Evolutionary conservation across 257 asterid species (phyloP).

Genomic region (Gentiana macrophylla): DNA sequence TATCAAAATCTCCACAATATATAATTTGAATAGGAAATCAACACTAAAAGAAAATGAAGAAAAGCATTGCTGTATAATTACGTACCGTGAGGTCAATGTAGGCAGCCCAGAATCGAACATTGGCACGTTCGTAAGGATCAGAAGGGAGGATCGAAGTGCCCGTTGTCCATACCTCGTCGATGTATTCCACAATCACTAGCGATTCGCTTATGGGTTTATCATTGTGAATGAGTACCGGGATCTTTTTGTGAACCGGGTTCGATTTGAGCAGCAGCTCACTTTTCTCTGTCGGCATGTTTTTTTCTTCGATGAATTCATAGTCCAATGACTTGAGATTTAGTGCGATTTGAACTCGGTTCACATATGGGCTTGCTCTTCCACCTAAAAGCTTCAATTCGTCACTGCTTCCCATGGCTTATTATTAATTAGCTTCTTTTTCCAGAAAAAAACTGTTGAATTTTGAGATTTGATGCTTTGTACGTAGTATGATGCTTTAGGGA

Average conservation of each 20-base stretch:
- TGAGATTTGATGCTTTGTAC: too few species aligned
- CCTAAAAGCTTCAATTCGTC: slow-evolving; percentile 13
- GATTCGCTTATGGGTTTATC: slow-evolving; percentile 24
- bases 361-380: slow-evolving; percentile 11
- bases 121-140: slow-evolving; percentile 26
- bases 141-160: slow-evolving; percentile 23
- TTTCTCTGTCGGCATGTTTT: slow-evolving; percentile 3
- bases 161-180: slow-evolving; percentile 25
- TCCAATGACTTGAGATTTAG: slow-evolving; percentile 22
- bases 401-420: slow-evolving; percentile 3
- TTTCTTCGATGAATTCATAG: slow-evolving; percentile 13
- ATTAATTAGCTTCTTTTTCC: too few species aligned
- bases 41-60: too few species aligned
- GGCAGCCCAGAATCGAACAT: slow-evolving; percentile 27
- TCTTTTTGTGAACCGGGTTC: slow-evolving; percentile 26
- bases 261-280: slow-evolving; percentile 29
- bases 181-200: slow-evolving; percentile 23
- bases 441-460: too few species aligned
- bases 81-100: slow-evolving; percentile 25
- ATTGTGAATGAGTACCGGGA: slow-evolving; percentile 27
- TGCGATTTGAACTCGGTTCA: slow-evolving; percentile 21
- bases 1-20: too few species aligned
- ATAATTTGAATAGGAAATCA: too few species aligned
- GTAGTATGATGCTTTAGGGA: too few species aligned
- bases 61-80: background rate